These are phyloP conservation scores for Ustilago trichophora DNA, from an alignment of 1,284 basidiomycete genomes.

Conservation along the genomic window DNA sequence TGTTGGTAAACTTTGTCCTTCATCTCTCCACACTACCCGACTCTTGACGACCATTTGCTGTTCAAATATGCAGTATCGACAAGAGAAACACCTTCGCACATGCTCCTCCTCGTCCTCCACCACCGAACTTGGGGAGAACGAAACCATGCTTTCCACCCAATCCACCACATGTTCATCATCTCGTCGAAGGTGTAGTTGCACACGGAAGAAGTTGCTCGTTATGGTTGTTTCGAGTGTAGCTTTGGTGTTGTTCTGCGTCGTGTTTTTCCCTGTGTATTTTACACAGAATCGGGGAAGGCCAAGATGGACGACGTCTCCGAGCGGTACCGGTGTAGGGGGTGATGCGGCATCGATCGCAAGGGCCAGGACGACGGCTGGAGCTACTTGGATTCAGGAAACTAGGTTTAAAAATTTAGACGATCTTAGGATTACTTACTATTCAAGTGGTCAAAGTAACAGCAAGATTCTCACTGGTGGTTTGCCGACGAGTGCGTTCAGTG, in stretches of 20 bases:
- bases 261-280: slow-evolving; percentile 19
- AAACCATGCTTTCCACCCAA: background rate
- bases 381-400: slow-evolving; percentile 58
- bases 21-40: no score
- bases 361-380: slow-evolving; percentile 67
- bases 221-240: background rate
- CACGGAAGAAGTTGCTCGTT: no score
- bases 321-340: no score
- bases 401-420: slow-evolving; percentile 9
- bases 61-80: no score
- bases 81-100: no score
- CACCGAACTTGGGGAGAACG: background rate
- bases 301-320: no score
- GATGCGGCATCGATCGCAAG: background rate
- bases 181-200: no score
- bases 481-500: background rate
- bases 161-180: background rate
- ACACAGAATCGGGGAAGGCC: no score
- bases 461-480: slow-evolving; percentile 1
- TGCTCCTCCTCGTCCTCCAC: no score
- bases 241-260: slow-evolving; percentile 1
- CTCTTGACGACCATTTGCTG: no score
- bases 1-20: no score
- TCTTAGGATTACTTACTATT: slow-evolving; percentile 18
- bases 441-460: slow-evolving; percentile 6